Evolutionary conservation across 257 asterid species (phyloP), one percentile per base, ranked within the genome.

Genomic region (Marsdenia floribunda): DNA sequence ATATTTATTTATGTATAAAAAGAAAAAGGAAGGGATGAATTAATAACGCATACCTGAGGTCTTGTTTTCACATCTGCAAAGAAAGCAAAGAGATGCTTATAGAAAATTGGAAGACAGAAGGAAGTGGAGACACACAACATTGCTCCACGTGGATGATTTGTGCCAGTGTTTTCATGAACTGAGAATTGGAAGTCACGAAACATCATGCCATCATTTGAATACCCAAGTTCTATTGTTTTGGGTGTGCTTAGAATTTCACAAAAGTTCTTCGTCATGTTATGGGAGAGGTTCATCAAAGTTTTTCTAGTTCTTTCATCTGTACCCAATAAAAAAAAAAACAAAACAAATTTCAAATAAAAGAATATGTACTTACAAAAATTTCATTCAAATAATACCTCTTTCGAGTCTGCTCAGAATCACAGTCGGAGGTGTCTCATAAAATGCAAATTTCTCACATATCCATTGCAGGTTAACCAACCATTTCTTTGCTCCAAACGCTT

Each of bases 401-500:
- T 82, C 87, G 13, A 85, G 86, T 42, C 78, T 84, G 72, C 82
- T 85, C 19, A 14, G 74, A 22, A 83, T 81, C 40, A 81, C 44
- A 54, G 70, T 61, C 40, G 72, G 72, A 79, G 70, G 72, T 38
- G 82, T 85, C 83, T 57, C 75, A 37, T 87, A 84, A 77, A 80
- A 87, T 76, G 87, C 83, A 35, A 80, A 40, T 74, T 95, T 85
- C 82, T 90, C 95, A 10, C 85, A 85, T 89, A 82, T 89, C 79
- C 89, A 84, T 73, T 85, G 87, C 49, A 93, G 90, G 72, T 86
- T 76, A 69, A 77, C 55, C 21, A 91, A 74, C 95, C 96, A 93
- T 80, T 93, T 73, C 69, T 70, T 88, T 59, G 97, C 97, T 77
- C 98, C 96, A 40, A 83, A 93, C 15, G 96, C 91, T 78, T 83